phyloP scores from a whole-genome alignment of 176 grass and related monocot species.

The Leersia perrieri region DNA sequence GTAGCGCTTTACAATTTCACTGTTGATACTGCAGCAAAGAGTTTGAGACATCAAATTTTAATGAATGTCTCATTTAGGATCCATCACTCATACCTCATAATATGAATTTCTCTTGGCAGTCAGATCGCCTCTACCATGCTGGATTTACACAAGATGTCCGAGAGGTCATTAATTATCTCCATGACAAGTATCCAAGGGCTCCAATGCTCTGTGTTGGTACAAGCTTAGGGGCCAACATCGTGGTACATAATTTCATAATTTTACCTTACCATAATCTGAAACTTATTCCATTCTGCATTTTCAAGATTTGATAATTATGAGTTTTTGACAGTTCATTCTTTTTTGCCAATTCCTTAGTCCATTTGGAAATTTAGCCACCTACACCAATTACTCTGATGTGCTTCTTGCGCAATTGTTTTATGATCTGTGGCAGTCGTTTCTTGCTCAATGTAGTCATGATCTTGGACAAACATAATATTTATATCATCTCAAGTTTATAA shows the following conservation, averaged over 20 bases:
- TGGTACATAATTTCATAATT: slow-evolving; percentile 71
- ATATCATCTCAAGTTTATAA: not conserved
- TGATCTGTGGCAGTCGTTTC: not conserved
- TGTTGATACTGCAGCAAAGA: not conserved
- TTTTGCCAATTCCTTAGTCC: not conserved
- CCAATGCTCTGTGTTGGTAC: slow-evolving; percentile 89
- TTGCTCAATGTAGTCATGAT: not conserved
- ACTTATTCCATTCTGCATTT: not conserved
- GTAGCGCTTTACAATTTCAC: not conserved
- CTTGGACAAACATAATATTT: not conserved
- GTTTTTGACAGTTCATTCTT: not conserved
- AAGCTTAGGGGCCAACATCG: slow-evolving; percentile 95
- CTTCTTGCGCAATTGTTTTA: not conserved
- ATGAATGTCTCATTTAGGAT: slow-evolving; percentile 15
- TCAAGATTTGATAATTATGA: not conserved
- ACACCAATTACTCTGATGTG: not conserved
- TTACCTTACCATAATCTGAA: not conserved
- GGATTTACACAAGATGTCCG: slow-evolving; percentile 92
- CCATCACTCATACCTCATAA: slow-evolving; percentile 23
- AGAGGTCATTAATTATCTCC: slow-evolving; percentile 82
- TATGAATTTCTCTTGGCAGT: slow-evolving; percentile 49
- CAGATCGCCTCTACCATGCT: slow-evolving; percentile 91
- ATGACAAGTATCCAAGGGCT: slow-evolving; percentile 63
- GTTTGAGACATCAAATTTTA: slow-evolving; percentile 19
- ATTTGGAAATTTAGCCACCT: slow-evolving; percentile 7